Evolutionary conservation across 495 filamentous ascomycete species (phyloP), one percentile per base, ranked within the genome.

Genomic region (Trichoderma reesei): DNA sequence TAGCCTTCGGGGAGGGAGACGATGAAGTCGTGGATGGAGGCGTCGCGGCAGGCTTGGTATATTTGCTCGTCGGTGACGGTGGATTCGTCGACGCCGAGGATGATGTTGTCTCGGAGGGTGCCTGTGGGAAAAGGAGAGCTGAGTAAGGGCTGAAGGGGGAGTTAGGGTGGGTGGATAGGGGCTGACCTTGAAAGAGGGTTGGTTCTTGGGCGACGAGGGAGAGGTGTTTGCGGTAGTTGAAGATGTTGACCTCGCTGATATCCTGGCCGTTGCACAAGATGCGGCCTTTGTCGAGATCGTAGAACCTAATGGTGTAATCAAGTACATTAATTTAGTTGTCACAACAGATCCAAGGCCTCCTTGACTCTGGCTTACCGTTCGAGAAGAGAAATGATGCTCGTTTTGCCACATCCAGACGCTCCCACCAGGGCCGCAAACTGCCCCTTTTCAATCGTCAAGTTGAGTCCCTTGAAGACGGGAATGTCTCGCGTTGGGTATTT

Each of bases 381-480:
- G 1, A 91, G 72, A 0, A 91, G 73, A 3, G 82, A 82, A 18
- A 90, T 79, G 31, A 88, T 76, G 16, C 85, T 90, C 1, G 82
- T 86, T 68, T 93, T 93, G 13, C 90, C 90, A 37, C 84, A 88
- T 20, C 90, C 90, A 0, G 81, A 85, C 0, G 86, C 75, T 3
- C 90, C 90, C 7, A 91, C 88, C 16, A 93, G 76, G 0, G 86
- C 90, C 3, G 82, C 83, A 64, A 83, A 88, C 65, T 87, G 80
- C 1, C 88, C 88, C 48, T 83, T 82, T 46, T 82, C 74, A 59
- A 91, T 88, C 5, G 73, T 80, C 37, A 89, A 64, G 61, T 78
- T 82, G 54, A 85, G 65, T 5, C 76, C 74, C 2, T 65, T 68
- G 66, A 88, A 83, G n/a, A 85, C 78, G 0, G 76, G 73, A 1